These are phyloP conservation scores for Aleurites moluccanus DNA, from an alignment of 441 rosid genomes.

Conservation along the genomic window DNA sequence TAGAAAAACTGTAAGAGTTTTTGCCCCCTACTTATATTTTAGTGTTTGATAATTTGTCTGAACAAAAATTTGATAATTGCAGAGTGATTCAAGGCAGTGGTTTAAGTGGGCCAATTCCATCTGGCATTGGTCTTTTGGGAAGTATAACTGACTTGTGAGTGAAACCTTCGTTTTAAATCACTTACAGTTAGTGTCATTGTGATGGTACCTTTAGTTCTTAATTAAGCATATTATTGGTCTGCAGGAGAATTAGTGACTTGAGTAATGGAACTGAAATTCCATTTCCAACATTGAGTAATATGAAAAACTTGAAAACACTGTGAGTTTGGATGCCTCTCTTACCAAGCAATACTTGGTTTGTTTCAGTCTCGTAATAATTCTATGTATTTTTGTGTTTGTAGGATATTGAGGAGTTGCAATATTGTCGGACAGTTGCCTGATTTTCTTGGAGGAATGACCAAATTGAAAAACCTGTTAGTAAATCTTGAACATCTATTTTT, in stretches of 20 bases:
- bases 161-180: background rate
- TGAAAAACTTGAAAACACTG: slow-evolving; percentile 35
- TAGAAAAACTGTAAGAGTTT: slow-evolving; percentile 44
- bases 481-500: background rate
- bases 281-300: slow-evolving; percentile 41
- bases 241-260: slow-evolving; percentile 69
- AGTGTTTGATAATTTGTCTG: background rate
- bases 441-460: slow-evolving; percentile 30
- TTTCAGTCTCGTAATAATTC: background rate
- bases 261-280: slow-evolving; percentile 33
- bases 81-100: slow-evolving; percentile 64
- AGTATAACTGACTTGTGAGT: slow-evolving; percentile 48
- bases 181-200: background rate
- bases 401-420: slow-evolving; percentile 62
- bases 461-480: slow-evolving; percentile 45
- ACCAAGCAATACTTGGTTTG: background rate
- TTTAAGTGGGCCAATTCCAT: slow-evolving; percentile 62
- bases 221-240: slow-evolving; percentile 1
- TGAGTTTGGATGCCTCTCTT: slow-evolving; percentile 32
- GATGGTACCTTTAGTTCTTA: background rate
- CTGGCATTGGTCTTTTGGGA: slow-evolving; percentile 31
- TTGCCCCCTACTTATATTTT: too few relatives aligned
- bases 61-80: slow-evolving; percentile 10
- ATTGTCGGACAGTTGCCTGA: slow-evolving; percentile 43
- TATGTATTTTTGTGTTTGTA: slow-evolving; percentile 16